phyloP scores from a whole-genome alignment of 768 basidiomycete genomes.

The Rhizopogon vinicolor region DNA sequence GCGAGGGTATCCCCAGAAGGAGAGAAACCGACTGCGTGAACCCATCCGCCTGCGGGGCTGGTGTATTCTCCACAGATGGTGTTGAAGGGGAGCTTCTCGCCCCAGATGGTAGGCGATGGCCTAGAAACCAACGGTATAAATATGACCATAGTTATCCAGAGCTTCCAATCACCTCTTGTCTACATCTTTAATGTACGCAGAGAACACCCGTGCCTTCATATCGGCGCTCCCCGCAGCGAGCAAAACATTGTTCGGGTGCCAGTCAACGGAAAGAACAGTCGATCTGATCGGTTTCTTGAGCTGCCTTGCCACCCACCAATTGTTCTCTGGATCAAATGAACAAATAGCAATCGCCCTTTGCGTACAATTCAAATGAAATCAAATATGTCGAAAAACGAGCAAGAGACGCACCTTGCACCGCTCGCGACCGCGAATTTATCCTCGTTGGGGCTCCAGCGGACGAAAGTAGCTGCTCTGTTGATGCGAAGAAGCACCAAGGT shows the following conservation, averaged over 20 bases:
- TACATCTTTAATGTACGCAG: conserved; percentile 97
- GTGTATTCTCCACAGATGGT: conserved; percentile 93
- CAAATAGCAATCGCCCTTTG: conserved; percentile 89
- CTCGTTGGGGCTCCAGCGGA: conserved; percentile 95
- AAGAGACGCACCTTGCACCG: conserved; percentile 70
- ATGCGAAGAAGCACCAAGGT: conserved; percentile 93
- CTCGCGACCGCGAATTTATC: conserved; percentile 99
- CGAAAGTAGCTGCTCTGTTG: conserved; percentile 93
- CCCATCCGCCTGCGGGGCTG: conserved; percentile 93
- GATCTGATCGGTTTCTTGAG: conserved; percentile 97
- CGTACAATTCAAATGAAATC: neutral
- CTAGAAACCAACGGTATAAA: conserved; percentile 33
- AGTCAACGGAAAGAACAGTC: conserved; percentile 91
- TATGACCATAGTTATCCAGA: neutral
- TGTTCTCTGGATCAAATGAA: conserved; percentile 94
- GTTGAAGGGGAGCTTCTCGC: conserved; percentile 97
- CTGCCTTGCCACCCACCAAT: conserved; percentile 98
- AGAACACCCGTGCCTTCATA: conserved; percentile 96
- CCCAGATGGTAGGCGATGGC: conserved; percentile 89
- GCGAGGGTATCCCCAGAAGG: conserved; percentile 94
- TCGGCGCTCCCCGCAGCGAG: conserved; percentile 97
- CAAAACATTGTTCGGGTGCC: conserved; percentile 99
- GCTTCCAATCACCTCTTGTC: conserved; percentile 68
- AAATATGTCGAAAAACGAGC: neutral
- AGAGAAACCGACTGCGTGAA: conserved; percentile 93